Base-by-base conservation (phyloP, 768 basidiomycete species). In the Rhodotorula diobovata region DNA sequence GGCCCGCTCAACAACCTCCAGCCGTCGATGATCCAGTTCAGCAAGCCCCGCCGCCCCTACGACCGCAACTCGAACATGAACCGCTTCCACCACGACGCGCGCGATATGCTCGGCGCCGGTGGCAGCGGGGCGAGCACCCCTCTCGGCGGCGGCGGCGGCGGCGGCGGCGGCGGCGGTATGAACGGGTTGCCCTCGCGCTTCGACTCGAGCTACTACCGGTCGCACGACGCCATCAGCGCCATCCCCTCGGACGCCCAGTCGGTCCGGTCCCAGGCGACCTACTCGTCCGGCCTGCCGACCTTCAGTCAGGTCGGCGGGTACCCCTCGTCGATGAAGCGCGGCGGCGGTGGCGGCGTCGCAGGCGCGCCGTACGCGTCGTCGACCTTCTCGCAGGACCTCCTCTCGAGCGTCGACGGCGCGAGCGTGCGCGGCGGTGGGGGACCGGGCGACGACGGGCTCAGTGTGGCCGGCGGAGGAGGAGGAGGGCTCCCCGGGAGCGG, bases 21-120 rank as follows among this genome's bases (percentile, higher is more conserved):
- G 80, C 85, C 92, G 12, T 95, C 93, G 82, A 95, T 99, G 94
- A 99, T 99, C 70, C 96, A 98, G 80, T 97, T 99, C 84, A 93
- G 91, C 85, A 94, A 96, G 82, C 96, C 96, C 43, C 87, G 93
- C 7, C 89, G 93, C 64, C 86, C 92, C 10, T 85, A 94, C 50
- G 86, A 85, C 75, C 93, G 93, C 80, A 89, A 93, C 87, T 91
- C 95, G 74, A 90, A 90, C 68, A 94, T 91, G 86, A 89, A 91
- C 67, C 87, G 94, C 61, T 91, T 95, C 79, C 94, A 97, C 80
- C 90, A 91, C 32, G 90, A 85, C 76, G 94, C 94, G 1, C 86
- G 88, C 64, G 96, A 99, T 76, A 92, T 76, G 80, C 88, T 65
- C 74, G n/a, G n/a, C n/a, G n/a, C n/a, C n/a, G n/a, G n/a, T n/a